Evolutionary conservation across 208 protist genomes (phyloP), one percentile per base, ranked within the genome.

Genomic region (Crithidia brevicula): DNA sequence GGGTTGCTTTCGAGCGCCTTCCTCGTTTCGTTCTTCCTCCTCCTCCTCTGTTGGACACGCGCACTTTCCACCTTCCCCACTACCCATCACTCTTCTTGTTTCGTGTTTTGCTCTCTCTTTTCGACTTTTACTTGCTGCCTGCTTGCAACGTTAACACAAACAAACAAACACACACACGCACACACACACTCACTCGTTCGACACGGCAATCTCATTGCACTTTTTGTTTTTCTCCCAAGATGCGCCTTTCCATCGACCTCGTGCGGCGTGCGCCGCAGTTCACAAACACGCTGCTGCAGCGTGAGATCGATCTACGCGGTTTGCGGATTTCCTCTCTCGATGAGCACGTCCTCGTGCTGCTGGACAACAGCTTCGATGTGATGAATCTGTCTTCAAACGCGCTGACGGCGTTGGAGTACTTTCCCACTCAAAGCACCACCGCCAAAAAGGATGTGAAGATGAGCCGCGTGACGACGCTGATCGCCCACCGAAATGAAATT

Each of bases 241-340:
- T 96, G 91, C 83, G 91, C 9, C 82, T 96, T 38, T 92, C 86
- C 3, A 57, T 89, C 30, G 86, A 94, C 47, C 72, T 84, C 16
- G 54, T 96, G 38, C 79, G 86, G 16, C 79, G 82, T 38, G 88
- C 91, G 16, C 91, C 91, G 42, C 91, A 96, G 77, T 91, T 96
- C 54, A 93, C 81, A 4, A 96, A 96, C 60, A 84, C 88, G 57
- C 59, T 96, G 52, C 72, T 70, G 45, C 85, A 94, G 73, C 83
- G 91, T 7, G 88, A 96, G 54, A 83, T 96, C 30, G 91, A 96
- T 58, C 78, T 96, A 18, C 88, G 91, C 10, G 91, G 89, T 2
- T 72, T 94, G 57, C 74, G 83, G 11, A 73, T 96, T 22, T 90
- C 88, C 22, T 83, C 82, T 11, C 79, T 96, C 25, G 91, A 96